Percentiles rank a stretch among this genome's conserved stretches.
phyloP scores from a whole-genome alignment of 1,139 yeast genomes.

The Magnusiomyces tetraspermus region DNA sequence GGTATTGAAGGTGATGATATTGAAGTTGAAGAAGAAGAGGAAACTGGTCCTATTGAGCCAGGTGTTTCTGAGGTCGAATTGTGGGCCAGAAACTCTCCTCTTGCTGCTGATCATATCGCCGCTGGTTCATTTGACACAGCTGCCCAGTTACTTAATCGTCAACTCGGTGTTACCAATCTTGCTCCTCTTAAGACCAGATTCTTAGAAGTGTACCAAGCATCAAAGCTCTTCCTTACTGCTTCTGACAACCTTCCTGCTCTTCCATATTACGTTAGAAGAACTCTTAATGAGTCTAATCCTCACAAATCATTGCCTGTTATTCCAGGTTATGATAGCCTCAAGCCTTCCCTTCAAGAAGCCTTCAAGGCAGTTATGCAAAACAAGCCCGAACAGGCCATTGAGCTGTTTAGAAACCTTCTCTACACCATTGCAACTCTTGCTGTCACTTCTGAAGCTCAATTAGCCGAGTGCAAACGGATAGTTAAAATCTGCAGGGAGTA shows the following conservation, averaged over 20 bases:
- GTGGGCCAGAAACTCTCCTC: constrained; percentile 85
- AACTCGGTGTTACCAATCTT: constrained; percentile 75
- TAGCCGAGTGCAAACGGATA: constrained; percentile 62
- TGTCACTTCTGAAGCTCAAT: constrained; percentile 67
- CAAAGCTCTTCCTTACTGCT: constrained; percentile 68
- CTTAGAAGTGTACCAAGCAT: constrained; percentile 70
- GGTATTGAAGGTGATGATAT: constrained; percentile 44
- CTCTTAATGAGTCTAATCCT: constrained; percentile 33
- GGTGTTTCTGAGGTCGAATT: constrained; percentile 54
- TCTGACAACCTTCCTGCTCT: constrained; percentile 65
- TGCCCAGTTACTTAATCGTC: constrained; percentile 81
- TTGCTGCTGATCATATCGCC: constrained; percentile 90
- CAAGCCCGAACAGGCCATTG: constrained; percentile 72
- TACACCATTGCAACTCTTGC: constrained; percentile 66
- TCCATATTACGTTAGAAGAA: constrained; percentile 61
- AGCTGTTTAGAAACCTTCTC: constrained; percentile 66
- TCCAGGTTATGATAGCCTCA: constrained; percentile 64
- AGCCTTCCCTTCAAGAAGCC: constrained; percentile 53
- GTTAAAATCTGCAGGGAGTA: constrained; percentile 77
- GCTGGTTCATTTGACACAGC: constrained; percentile 97
- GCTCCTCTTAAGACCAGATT: constrained; percentile 81
- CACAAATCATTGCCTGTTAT: constrained; percentile 50
- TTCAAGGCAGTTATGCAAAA: constrained; percentile 77
- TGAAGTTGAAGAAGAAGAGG: constrained; percentile 41
- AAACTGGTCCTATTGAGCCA: constrained; percentile 34